Conservation (phyloP, 805 yeast genomes). For the Blastobotrys chiropterorum region DNA sequence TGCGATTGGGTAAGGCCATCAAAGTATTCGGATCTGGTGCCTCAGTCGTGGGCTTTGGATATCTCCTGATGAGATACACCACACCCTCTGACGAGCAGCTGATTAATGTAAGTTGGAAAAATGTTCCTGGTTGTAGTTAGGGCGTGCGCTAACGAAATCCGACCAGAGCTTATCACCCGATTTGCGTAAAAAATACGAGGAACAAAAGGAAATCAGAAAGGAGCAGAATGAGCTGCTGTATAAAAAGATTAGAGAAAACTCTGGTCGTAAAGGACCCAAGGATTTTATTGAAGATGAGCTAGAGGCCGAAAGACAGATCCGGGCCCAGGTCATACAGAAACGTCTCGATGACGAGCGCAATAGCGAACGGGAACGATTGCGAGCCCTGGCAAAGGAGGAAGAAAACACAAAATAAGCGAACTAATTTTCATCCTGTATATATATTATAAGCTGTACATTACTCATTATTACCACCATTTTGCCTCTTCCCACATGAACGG, state of each 20-base stretch:
- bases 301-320: slow-evolving; percentile 8
- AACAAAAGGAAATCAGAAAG: slow-evolving; percentile 12
- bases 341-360: slow-evolving; percentile 5
- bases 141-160: not conserved
- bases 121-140: too few species aligned
- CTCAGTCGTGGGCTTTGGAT: slow-evolving; percentile 69
- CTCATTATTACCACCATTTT: slow-evolving; percentile 11
- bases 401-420: slow-evolving; percentile 7
- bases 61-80: slow-evolving; percentile 59
- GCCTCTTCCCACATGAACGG: slow-evolving; percentile 53
- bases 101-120: slow-evolving; percentile 37
- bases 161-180: slow-evolving; percentile 60
- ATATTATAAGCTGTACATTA: not conserved
- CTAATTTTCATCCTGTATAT: not conserved
- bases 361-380: slow-evolving; percentile 18
- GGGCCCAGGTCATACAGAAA: not conserved
- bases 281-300: slow-evolving; percentile 20
- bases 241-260: slow-evolving; percentile 3
- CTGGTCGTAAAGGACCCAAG: slow-evolving; percentile 5
- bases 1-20: slow-evolving; percentile 39
- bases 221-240: slow-evolving; percentile 8
- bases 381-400: slow-evolving; percentile 23
- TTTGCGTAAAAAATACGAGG: slow-evolving; percentile 56
- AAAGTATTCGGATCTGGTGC: slow-evolving; percentile 54
- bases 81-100: slow-evolving; percentile 84